Conservation (phyloP, 1,139 yeast species). For the Candida dubliniensis region DNA sequence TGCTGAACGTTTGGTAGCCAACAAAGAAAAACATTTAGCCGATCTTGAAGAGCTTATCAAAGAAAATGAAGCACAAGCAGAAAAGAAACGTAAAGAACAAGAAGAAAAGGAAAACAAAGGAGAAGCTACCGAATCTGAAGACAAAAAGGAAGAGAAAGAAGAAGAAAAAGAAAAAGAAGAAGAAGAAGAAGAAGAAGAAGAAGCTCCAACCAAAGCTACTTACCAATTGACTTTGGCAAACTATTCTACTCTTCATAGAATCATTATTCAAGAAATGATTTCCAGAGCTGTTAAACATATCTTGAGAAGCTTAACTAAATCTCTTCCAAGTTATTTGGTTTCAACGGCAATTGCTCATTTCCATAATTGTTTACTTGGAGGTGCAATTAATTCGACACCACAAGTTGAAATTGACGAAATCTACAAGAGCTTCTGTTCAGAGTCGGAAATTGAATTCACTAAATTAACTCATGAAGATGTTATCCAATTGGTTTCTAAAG, state of each 20-base stretch:
- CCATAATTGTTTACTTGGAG: conserved; percentile 71
- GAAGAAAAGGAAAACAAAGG: conserved; percentile 21
- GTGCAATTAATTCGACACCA: conserved; percentile 45
- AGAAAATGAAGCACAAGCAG: conserved; percentile 28
- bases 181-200: conserved; percentile 27
- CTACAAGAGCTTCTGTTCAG: conserved; percentile 44
- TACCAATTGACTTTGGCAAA: conserved; percentile 46
- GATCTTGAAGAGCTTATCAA: conserved; percentile 22
- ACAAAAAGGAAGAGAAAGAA: conserved; percentile 23
- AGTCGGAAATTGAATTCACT: conserved; percentile 44
- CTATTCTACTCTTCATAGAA: conserved; percentile 45
- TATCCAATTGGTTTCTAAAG: conserved; percentile 41
- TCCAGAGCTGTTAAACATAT: conserved; percentile 80
- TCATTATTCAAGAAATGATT: conserved; percentile 68
- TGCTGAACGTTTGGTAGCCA: conserved; percentile 34
- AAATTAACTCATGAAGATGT: conserved; percentile 48
- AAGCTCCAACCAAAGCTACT: conserved; percentile 37
- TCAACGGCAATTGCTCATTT: conserved; percentile 66
- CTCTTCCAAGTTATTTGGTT: conserved; percentile 55
- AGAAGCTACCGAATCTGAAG: conserved; percentile 23
- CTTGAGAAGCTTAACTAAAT: conserved; percentile 49
- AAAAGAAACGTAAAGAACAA: conserved; percentile 22
- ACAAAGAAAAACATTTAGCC: conserved; percentile 26
- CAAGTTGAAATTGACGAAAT: conserved; percentile 41
- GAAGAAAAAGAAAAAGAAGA: conserved; percentile 29